phyloP scores from a whole-genome alignment of 2,329 filamentous ascomycete genomes.

The Massarina eburnea region DNA sequence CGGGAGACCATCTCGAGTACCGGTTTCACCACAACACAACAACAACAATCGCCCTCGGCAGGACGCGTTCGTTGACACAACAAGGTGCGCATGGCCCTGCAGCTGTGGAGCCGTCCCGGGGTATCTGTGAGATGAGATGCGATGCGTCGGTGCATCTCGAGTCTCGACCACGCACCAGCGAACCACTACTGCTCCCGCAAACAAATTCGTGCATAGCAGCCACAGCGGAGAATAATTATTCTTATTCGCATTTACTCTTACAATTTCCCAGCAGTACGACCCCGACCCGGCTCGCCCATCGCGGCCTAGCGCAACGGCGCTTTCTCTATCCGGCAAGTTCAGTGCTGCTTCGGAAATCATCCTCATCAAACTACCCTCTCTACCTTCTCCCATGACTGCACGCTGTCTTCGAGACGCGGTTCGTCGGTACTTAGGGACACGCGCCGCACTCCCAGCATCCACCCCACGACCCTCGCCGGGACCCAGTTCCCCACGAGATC shows the following conservation, averaged over 20 bases:
- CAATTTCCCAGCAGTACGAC: constrained; percentile 12
- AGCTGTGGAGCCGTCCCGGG: constrained; percentile 7
- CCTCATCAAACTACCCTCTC: constrained; percentile 35
- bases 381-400: constrained; percentile 51
- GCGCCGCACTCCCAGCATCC: constrained; percentile 83
- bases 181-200: constrained; percentile 28
- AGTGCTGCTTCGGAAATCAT: constrained; percentile 10
- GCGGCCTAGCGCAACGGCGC: neutral
- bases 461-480: constrained; percentile 76
- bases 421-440: constrained; percentile 47
- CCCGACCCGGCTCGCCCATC: constrained; percentile 1
- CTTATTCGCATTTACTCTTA: constrained; percentile 24
- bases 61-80: constrained; percentile 7
- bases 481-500: constrained; percentile 81
- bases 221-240: too few relatives aligned
- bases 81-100: constrained; percentile 3
- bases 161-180: constrained; percentile 22
- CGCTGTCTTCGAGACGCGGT: constrained; percentile 46
- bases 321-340: neutral
- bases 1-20: neutral
- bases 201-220: too few relatives aligned
- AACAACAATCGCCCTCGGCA: constrained; percentile 1
- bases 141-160: constrained; percentile 16
- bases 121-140: neutral
- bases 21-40: constrained; percentile 9